Conservation (phyloP, 495 filamentous ascomycete genomes). For the Penicillium malachiteum region DNA sequence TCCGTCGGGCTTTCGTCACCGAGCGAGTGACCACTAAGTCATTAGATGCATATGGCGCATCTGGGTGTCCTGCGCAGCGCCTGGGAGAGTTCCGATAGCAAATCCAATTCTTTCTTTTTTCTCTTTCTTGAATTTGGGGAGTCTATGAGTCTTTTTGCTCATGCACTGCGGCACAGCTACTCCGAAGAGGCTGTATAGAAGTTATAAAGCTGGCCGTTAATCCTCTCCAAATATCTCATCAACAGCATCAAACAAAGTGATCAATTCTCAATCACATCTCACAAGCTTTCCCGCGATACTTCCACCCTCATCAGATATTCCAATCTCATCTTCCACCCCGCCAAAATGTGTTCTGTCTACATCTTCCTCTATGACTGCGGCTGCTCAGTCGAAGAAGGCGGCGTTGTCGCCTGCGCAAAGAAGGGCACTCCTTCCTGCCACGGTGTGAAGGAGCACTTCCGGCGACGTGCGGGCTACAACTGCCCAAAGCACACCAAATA, state of each 20-base stretch:
- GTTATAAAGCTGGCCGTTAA: conserved; percentile 21
- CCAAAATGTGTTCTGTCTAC: conserved; percentile 43
- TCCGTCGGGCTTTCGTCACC: conserved; percentile 9
- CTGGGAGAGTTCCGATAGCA: conserved; percentile 6
- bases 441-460: conserved; percentile 38
- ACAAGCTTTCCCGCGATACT: neutral
- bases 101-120: neutral
- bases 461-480: conserved; percentile 35
- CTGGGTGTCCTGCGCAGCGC: conserved; percentile 14
- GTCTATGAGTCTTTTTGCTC: conserved; percentile 7
- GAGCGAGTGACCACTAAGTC: conserved; percentile 19
- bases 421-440: conserved; percentile 32
- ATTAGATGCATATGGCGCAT: conserved; percentile 26
- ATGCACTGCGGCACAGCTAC: conserved; percentile 18
- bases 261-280: conserved; percentile 2
- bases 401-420: conserved; percentile 39
- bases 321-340: neutral
- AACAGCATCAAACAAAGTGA: neutral
- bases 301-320: neutral
- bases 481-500: conserved; percentile 36
- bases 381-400: conserved; percentile 36
- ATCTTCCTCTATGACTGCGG: conserved; percentile 46
- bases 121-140: neutral
- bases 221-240: conserved; percentile 13
- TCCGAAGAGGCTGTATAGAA: neutral